Base-by-base conservation (phyloP, 768 basidiomycete genomes). In the Boletellus ananiceps region DNA sequence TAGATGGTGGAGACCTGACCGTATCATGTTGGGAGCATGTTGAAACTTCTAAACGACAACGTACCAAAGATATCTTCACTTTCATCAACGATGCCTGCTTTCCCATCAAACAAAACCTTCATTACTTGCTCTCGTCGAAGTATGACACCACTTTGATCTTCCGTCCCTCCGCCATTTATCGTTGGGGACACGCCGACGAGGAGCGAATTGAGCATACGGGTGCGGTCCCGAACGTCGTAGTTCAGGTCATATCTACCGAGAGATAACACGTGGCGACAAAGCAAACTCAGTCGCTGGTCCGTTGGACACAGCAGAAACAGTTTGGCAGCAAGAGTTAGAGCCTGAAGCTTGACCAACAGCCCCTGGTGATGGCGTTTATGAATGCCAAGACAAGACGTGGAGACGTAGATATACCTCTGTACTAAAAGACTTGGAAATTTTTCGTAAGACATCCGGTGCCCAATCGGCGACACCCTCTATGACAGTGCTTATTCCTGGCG, bases 161-260 rank as follows among this genome's bases (percentile, higher is more conserved):
- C 80, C 15, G 63, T 63, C 13, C 66, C 67, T 11, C 65, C 66
- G 32, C 68, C 71, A 15, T 55, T 51, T 25, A 69, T 60, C n/a
- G 66, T 62, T 7, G 81, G 58, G 12, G 56, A 65, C 13, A 80
- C 69, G 31, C 88, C 84, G 2, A 71, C 65, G 14, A 95, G 74
- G 13, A 98, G 75, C 5, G 84, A 78, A 15, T 74, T 69, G 23
- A 96, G 65, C 78, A 93, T 85, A 44, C 95, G 79, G 5, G 83
- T 84, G 21, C 94, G 84, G 64, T 98, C 96, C 29, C 96, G 79
- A 31, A 98, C 86, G 59, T 96, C 92, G 67, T 90, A 95, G 60
- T 87, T 82, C 16, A 71, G 58, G 68, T 99, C 96, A 67, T 94
- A 98, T 48, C 87, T 78, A 2, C 93, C 94, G 16, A 96, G 78